A percentile compares a stretch with the other conserved stretches of the same genome.
Evolutionary conservation across 78 protist species (phyloP).

Genomic region (Pigoraptor vietnamica): DNA sequence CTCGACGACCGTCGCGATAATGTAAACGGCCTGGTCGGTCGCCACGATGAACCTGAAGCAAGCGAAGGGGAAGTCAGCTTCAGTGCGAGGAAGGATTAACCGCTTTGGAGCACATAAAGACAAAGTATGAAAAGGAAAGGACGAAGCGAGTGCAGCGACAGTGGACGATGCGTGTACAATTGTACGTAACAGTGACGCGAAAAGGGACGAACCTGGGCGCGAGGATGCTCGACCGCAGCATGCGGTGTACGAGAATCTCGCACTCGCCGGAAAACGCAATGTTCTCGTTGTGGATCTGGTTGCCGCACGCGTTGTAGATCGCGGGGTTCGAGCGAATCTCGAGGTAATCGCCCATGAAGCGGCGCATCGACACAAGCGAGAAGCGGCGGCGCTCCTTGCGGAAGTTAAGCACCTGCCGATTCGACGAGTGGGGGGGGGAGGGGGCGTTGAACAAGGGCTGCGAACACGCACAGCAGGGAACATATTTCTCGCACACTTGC

Average conservation of each 20-base stretch:
- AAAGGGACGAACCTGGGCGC: too few species aligned
- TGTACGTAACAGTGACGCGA: too few species aligned
- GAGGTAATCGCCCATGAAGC: not conserved
- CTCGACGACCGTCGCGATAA: not conserved
- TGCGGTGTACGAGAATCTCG: not conserved
- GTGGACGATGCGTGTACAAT: too few species aligned
- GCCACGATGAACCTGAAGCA: not conserved
- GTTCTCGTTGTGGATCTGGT: not conserved
- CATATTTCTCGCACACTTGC: too few species aligned
- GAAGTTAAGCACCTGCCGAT: not conserved
- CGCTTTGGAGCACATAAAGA: not conserved
- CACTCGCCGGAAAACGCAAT: not conserved
- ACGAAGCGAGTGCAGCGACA: too few species aligned
- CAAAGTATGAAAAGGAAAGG: too few species aligned
- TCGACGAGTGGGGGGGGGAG: not conserved
- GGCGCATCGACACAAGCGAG: not conserved
- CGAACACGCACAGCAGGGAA: too few species aligned
- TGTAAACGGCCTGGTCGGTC: not conserved
- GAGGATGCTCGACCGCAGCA: not conserved
- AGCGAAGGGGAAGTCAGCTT: too few species aligned
- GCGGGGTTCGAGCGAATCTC: not conserved
- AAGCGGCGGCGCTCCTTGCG: constrained; percentile 12
- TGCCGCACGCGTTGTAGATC: not conserved
- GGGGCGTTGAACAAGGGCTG: not conserved
- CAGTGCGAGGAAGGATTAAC: not conserved